Conservation (phyloP, 1,284 basidiomycete species). For the Trametes versicolor region DNA sequence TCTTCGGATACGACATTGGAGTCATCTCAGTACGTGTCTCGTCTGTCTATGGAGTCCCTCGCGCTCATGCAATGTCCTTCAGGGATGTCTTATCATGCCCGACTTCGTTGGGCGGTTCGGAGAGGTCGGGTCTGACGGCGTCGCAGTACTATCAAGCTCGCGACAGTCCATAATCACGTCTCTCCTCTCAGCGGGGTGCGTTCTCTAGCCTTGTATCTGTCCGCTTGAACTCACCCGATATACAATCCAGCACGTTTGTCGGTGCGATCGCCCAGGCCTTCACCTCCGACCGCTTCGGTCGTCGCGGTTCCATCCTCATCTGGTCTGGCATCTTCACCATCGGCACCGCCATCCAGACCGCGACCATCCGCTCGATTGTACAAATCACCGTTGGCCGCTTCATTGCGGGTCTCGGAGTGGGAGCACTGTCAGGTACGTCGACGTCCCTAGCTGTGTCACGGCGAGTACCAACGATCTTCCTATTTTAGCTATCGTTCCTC, state of each 20-base stretch:
- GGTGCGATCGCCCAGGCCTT: slow-evolving; percentile 80
- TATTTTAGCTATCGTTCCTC: slow-evolving; percentile 73
- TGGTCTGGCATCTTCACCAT: slow-evolving; percentile 82
- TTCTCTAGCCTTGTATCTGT: slow-evolving; percentile 6
- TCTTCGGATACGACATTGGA: slow-evolving; percentile 78
- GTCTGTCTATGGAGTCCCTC: background rate
- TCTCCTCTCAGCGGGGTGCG: slow-evolving; percentile 78
- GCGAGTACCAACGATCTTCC: background rate
- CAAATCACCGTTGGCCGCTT: slow-evolving; percentile 79
- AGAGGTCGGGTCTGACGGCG: slow-evolving; percentile 58
- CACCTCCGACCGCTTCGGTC: slow-evolving; percentile 78
- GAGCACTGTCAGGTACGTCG: slow-evolving; percentile 71
- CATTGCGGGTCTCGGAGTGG: slow-evolving; percentile 79
- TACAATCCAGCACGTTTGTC: slow-evolving; percentile 64
- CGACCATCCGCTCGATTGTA: slow-evolving; percentile 63
- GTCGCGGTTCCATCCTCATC: slow-evolving; percentile 76
- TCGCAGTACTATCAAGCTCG: slow-evolving; percentile 63
- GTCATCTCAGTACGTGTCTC: slow-evolving; percentile 61
- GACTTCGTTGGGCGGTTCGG: slow-evolving; percentile 81
- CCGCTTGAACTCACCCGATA: slow-evolving; percentile 11
- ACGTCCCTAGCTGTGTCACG: background rate
- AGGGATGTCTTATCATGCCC: slow-evolving; percentile 85
- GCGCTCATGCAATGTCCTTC: slow-evolving; percentile 11
- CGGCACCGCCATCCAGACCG: slow-evolving; percentile 78
- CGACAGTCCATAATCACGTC: slow-evolving; percentile 84